These are phyloP conservation scores for Melampsora occidentalis DNA, from an alignment of 1,284 basidiomycete species.

Conservation along the genomic window DNA sequence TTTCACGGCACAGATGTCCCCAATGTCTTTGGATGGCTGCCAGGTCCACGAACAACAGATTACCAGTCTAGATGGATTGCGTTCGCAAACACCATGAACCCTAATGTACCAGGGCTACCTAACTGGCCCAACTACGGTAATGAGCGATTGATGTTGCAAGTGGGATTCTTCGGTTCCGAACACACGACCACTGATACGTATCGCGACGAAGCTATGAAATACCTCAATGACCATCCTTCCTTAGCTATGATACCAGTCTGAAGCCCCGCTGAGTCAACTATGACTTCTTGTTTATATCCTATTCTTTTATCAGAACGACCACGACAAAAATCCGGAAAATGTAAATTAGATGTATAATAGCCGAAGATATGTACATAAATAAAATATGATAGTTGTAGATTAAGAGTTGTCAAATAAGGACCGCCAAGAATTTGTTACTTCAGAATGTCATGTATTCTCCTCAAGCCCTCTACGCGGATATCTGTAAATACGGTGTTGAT, in stretches of 20 bases:
- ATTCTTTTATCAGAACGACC: too few species aligned
- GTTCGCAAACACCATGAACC: slow-evolving; percentile 8
- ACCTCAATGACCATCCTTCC: background rate
- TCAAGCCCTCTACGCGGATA: too few species aligned
- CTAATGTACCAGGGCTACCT: slow-evolving; percentile 2
- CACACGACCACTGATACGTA: background rate
- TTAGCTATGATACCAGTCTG: background rate
- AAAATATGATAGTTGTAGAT: too few species aligned
- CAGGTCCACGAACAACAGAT: background rate
- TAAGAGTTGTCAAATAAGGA: too few species aligned
- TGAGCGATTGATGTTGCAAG: background rate
- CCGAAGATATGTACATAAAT: too few species aligned
- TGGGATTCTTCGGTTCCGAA: background rate
- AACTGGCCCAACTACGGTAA: background rate
- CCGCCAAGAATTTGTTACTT: too few species aligned
- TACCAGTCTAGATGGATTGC: slow-evolving; percentile 23
- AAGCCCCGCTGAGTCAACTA: too few species aligned
- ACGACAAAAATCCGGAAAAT: too few species aligned
- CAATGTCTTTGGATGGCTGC: background rate
- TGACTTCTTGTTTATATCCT: too few species aligned
- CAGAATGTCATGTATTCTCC: too few species aligned
- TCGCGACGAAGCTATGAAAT: background rate
- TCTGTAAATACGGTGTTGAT: too few species aligned
- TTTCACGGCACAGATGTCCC: slow-evolving; percentile 20
- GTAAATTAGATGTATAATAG: too few species aligned